Evolutionary conservation across 106 monocot species (phyloP), one percentile per base, ranked within the genome.

Genomic region (Dendrobium chrysotoxum): DNA sequence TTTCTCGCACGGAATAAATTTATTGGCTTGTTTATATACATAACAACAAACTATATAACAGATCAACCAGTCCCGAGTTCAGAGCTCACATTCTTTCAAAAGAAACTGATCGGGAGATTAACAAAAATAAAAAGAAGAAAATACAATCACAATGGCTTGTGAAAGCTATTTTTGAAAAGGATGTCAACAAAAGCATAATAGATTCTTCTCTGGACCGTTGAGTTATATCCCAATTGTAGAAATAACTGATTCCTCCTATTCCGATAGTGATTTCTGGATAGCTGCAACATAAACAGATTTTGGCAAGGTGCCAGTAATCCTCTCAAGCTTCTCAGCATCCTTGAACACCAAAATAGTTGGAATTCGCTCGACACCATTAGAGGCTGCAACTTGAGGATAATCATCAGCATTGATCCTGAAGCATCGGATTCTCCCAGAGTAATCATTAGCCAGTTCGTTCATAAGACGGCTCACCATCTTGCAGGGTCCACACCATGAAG

Each of bases 401-500:
- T 89, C 83, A 76, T 96, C 92, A 0, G 93, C 83, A 72, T 96
- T 82, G 39, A 96, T 80, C 78, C 81, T 90, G 41, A 81, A 87
- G 74, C 86, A 92, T 75, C 64, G 88, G 61, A 96, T 74, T 75
- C 83, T 90, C 73, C 93, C 96, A 13, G 40, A 73, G 76, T 92
- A 96, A 40, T 96, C 96, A 55, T 57, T 67, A 28, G 96, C 85
- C 73, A 96, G 83, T 79, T 96, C 96, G 13, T 93, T 86, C 3
- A 96, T 77, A 26, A 96, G 71, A 40, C 90, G 86, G 46, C 78
- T 80, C 23, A 90, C 90, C 92, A 96, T 93, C 40, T 50, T 85
- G 55, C 96, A 96, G 9, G 96, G 96, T 15, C 96, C 96, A 57
- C 96, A 96, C 96, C 96, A 96, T 17, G 93, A 85, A 12, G 93